Base-by-base conservation (phyloP, 495 filamentous ascomycete genomes). In the Xylaria flabelliformis region DNA sequence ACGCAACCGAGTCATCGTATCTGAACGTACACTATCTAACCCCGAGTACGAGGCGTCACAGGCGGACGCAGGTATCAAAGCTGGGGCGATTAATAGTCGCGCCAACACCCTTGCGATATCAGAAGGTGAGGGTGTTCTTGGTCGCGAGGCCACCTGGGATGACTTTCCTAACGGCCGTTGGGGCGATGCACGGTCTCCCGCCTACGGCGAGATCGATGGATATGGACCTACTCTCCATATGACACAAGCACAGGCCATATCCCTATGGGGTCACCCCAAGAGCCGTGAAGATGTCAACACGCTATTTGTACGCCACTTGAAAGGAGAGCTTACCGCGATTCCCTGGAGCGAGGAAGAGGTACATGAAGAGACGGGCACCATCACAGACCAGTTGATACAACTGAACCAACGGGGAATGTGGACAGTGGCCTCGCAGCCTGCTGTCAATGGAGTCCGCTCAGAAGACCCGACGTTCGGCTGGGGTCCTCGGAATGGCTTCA, bases 111-210 rank as follows among this genome's bases (percentile, higher is more conserved):
- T 98, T 21, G 93, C 93, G 24, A 97, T 97, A 66, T 97, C 95
- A 0, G 94, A 97, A 84, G 95, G 95, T 4, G 90, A 95, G 73
- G 95, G 95, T 50, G 85, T 92, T n/a, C 86, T 97, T 15, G 96
- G 95, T 42, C 87, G 97, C 72, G 97, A 98, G 83, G 97, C 97
- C 29, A 98, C 96, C 7, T 99, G 96, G 96, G 96, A 99, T 79
- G 96, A 99, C 82, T 99, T 91, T 83, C 96, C 97, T 66, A 99
- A 99, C 85, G 97, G 96, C 34, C 90, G 96, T 58, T 99, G 95
- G 91, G 96, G 96, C 78, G 95, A 98, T 78, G 93, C 95, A 3
- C 87, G 91, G 34, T 95, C 92, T 19, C 91, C 93, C 2, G 96
- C 96, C 0, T 99, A 97, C 80, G 95, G 96, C 72, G 94, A 97